Evolutionary conservation across 805 yeast species (phyloP).

Genomic region (Scheffersomyces amazonensis): DNA sequence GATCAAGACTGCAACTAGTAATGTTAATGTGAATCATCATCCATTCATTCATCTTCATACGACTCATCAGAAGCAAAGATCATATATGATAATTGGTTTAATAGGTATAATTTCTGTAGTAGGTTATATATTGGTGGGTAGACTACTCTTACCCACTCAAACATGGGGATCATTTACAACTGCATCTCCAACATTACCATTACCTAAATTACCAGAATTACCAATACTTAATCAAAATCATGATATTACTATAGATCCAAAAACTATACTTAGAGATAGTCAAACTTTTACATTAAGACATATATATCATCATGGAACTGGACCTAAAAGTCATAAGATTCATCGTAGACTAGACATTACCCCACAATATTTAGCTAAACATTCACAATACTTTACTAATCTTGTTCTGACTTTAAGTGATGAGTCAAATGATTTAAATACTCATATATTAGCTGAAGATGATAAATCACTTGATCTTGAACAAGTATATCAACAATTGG

Average conservation of each 20-base stretch:
- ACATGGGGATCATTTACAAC: too few relatives aligned
- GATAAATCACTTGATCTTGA: conserved; percentile 12
- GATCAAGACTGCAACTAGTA: too few relatives aligned
- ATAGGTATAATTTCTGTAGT: not conserved
- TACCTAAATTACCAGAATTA: too few relatives aligned
- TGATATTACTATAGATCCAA: too few relatives aligned
- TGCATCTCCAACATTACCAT: too few relatives aligned
- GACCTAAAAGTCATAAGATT: conserved; percentile 29
- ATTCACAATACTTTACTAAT: conserved; percentile 4
- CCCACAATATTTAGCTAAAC: conserved; percentile 26
- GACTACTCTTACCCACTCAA: too few relatives aligned
- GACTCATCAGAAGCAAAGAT: not conserved
- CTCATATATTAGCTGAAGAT: not conserved
- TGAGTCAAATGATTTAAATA: not conserved
- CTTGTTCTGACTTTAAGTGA: not conserved
- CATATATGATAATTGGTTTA: not conserved
- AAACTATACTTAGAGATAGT: not conserved
- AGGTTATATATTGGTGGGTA: not conserved
- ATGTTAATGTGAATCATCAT: not conserved
- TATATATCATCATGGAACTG: conserved; percentile 60
- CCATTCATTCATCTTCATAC: not conserved
- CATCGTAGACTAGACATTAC: conserved; percentile 55
- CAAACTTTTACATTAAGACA: conserved; percentile 43
- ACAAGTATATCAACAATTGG: conserved; percentile 18
- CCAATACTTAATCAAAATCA: too few relatives aligned